Percentiles rank a stretch among this genome's conserved stretches.
Evolutionary conservation across 148 eudicot genomes (phyloP).

Genomic region (Salicornia ramosissima): DNA sequence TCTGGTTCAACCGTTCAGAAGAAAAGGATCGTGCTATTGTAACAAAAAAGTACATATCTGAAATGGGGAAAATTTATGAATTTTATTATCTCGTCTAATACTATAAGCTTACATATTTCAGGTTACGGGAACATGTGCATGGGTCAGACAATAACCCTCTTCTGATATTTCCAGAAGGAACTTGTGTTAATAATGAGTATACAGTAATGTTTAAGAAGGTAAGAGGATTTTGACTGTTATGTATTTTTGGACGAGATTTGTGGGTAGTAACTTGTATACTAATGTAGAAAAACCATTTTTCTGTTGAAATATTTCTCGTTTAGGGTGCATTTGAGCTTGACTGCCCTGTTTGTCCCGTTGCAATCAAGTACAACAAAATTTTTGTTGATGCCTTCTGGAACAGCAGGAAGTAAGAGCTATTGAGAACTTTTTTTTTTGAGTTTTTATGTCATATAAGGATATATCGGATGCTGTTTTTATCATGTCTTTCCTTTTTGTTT

Average conservation of each 20-base stretch:
- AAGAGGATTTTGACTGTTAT: conserved; percentile 2
- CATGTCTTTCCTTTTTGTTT: conserved; percentile 3
- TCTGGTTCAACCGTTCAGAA: conserved; percentile 97
- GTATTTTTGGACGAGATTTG: not conserved
- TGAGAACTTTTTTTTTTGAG: conserved; percentile 6
- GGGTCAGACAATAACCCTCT: conserved; percentile 95
- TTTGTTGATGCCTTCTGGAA: conserved; percentile 99
- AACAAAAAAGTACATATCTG: conserved; percentile 64
- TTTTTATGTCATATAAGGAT: conserved; percentile 7
- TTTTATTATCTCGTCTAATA: not conserved
- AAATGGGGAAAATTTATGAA: conserved; percentile 17
- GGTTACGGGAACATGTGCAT: conserved; percentile 90
- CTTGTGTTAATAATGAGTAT: conserved; percentile 95
- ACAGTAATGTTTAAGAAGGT: conserved; percentile 99
- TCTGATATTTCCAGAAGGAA: conserved; percentile 97
- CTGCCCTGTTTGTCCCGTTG: conserved; percentile 89
- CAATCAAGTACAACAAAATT: conserved; percentile 97
- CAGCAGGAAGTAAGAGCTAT: conserved; percentile 74
- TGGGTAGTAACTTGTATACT: not conserved
- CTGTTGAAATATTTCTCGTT: conserved; percentile 7
- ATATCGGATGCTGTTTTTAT: not conserved
- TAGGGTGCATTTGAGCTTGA: conserved; percentile 99
- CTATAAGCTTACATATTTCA: conserved; percentile 32
- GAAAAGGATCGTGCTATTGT: conserved; percentile 90
- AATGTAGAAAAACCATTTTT: not conserved